Conservation (phyloP, 139 green algal genomes). For the Micractinium sp. region DNA sequence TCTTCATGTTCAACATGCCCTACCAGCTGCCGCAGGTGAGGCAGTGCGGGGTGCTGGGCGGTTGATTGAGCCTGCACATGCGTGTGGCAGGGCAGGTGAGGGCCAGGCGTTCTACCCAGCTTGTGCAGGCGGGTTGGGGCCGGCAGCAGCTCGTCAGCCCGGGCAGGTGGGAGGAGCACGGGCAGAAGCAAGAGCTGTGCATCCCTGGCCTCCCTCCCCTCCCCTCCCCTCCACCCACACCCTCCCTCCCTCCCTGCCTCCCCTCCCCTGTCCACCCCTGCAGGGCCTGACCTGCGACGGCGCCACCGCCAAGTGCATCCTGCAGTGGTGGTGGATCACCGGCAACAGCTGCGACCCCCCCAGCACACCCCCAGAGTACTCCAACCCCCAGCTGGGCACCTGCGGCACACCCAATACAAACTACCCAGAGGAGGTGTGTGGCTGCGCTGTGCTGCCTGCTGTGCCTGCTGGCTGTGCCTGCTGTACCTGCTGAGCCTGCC, state of each 20-base stretch:
- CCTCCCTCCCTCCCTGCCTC: too few relatives aligned
- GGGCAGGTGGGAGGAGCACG: too few relatives aligned
- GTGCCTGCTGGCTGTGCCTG: background rate
- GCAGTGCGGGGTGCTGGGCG: too few relatives aligned
- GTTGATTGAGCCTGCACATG: too few relatives aligned
- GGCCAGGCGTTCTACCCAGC: background rate
- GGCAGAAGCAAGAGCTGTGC: too few relatives aligned
- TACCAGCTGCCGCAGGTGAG: conserved; percentile 49
- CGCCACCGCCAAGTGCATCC: conserved; percentile 39
- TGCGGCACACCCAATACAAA: conserved; percentile 31
- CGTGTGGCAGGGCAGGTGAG: background rate
- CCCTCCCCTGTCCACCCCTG: background rate
- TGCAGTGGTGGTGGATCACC: conserved; percentile 62
- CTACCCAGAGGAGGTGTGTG: conserved; percentile 34
- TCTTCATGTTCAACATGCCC: conserved; percentile 34
- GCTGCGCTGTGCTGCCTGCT: background rate
- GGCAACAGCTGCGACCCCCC: conserved; percentile 64
- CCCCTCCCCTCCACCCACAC: background rate
- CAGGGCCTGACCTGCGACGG: conserved; percentile 43
- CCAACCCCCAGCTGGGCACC: conserved; percentile 36
- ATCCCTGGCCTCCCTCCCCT: too few relatives aligned
- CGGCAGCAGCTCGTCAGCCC: too few relatives aligned
- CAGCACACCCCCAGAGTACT: conserved; percentile 21
- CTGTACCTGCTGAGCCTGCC: too few relatives aligned
- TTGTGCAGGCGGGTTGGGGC: too few relatives aligned